phyloP scores from a whole-genome alignment of 1,139 yeast genomes.

The Scheffersomyces stambukii region DNA sequence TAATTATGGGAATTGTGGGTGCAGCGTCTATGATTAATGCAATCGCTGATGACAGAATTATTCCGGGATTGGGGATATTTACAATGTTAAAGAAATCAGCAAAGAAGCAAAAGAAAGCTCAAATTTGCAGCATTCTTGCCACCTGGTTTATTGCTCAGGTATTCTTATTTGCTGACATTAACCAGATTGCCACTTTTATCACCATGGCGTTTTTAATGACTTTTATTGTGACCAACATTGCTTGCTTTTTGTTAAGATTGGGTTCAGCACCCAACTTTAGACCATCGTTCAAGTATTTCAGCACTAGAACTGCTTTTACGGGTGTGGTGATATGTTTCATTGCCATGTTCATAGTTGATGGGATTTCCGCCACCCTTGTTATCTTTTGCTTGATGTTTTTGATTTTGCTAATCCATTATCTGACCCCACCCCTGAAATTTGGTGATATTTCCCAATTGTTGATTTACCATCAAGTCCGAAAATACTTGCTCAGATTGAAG shows the following conservation, averaged over 20 bases:
- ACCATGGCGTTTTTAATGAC: constrained; percentile 98
- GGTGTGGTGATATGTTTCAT: constrained; percentile 68
- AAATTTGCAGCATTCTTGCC: constrained; percentile 47
- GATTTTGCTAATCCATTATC: constrained; percentile 77
- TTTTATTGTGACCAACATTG: constrained; percentile 86
- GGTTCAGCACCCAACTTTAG: constrained; percentile 96
- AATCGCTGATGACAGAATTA: constrained; percentile 77
- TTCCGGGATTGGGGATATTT: constrained; percentile 70
- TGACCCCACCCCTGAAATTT: constrained; percentile 93
- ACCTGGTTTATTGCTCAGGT: constrained; percentile 83
- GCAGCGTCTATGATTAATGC: constrained; percentile 91
- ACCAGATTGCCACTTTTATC: constrained; percentile 89
- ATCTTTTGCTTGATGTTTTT: constrained; percentile 61
- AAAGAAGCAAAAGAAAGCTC: constrained; percentile 48
- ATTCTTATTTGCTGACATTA: constrained; percentile 83
- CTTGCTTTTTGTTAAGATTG: constrained; percentile 80
- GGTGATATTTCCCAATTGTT: constrained; percentile 95
- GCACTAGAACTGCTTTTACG: constrained; percentile 70
- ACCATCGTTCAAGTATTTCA: constrained; percentile 88
- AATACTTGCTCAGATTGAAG: constrained; percentile 73
- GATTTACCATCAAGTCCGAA: constrained; percentile 93
- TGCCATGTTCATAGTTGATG: constrained; percentile 95
- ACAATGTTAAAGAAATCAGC: constrained; percentile 42
- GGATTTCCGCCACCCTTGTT: constrained; percentile 76
- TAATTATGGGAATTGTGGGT: constrained; percentile 92